A percentile compares a stretch with the other conserved stretches of the same genome.
These are phyloP conservation scores for Gynochthodes officinalis DNA, from an alignment of 257 asterid species.

Conservation along the genomic window DNA sequence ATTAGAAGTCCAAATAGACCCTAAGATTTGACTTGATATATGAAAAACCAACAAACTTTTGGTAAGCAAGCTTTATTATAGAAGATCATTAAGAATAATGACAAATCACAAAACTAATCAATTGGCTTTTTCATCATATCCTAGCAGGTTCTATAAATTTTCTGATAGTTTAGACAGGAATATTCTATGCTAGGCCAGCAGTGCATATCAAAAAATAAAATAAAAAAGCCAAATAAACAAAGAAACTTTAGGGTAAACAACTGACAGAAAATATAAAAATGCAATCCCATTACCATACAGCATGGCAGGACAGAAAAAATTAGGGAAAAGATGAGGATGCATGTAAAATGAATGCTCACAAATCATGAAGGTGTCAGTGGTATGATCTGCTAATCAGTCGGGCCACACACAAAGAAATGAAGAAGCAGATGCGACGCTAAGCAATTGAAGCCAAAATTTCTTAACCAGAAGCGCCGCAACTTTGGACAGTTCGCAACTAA, in stretches of 20 bases:
- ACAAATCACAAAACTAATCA: neutral
- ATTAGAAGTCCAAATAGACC: no score
- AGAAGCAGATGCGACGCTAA: slow-evolving; percentile 9
- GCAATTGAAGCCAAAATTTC: slow-evolving; percentile 14
- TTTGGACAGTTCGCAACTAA: slow-evolving; percentile 68
- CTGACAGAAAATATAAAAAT: neutral
- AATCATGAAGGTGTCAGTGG: neutral
- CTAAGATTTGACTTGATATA: neutral
- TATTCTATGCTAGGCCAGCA: neutral
- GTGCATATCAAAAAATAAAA: neutral
- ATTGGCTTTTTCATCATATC: neutral
- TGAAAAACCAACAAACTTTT: no score
- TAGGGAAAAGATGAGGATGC: neutral
- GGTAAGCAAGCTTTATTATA: neutral
- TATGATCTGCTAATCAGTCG: neutral
- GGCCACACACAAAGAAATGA: neutral
- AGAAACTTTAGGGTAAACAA: neutral
- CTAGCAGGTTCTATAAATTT: neutral
- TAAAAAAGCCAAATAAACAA: no score
- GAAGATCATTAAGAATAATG: neutral
- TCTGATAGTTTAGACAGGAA: neutral
- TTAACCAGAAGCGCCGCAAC: slow-evolving; percentile 83
- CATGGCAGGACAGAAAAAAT: neutral
- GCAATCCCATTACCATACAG: neutral
- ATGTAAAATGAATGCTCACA: neutral